phyloP scores from a whole-genome alignment of 305 asterid genomes.

The Solanum hybrid region DNA sequence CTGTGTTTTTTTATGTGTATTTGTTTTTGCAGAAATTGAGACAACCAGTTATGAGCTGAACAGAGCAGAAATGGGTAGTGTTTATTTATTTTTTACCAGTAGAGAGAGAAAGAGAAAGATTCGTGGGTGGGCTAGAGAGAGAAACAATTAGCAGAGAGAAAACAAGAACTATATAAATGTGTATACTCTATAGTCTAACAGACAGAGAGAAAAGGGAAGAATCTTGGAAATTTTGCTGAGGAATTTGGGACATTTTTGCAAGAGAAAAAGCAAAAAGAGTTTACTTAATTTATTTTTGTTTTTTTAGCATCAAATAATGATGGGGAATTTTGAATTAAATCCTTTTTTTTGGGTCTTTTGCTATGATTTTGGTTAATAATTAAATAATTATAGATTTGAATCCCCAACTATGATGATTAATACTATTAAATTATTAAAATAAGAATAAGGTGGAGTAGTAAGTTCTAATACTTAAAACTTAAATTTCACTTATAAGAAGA shows the following conservation, averaged over 20 bases:
- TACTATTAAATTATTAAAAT: not conserved
- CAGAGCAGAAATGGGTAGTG: slow-evolving; percentile 4
- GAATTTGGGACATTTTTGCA: not conserved
- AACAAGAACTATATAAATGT: slow-evolving; percentile 8
- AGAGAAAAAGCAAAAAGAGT: not conserved
- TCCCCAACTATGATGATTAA: not conserved
- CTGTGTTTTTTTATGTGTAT: not conserved
- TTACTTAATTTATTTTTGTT: not conserved
- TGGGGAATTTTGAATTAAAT: not conserved
- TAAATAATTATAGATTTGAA: not conserved
- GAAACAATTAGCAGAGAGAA: slow-evolving; percentile 16
- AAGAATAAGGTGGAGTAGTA: not conserved
- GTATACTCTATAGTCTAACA: not conserved
- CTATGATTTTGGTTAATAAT: not conserved
- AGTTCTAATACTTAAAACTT: not conserved
- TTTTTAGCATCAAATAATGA: not conserved
- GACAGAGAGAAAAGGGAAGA: slow-evolving; percentile 6
- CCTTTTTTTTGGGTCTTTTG: not conserved
- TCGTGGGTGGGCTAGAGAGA: slow-evolving; percentile 16
- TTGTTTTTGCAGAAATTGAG: slow-evolving; percentile 5
- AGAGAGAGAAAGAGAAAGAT: not conserved
- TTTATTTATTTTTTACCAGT: not conserved
- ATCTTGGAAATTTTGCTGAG: slow-evolving; percentile 3
- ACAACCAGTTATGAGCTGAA: slow-evolving; percentile 10
- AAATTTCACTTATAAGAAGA: not conserved